These are phyloP conservation scores for Euphorbia pulcherrima DNA, from an alignment of 345 rosid genomes.

Conservation along the genomic window DNA sequence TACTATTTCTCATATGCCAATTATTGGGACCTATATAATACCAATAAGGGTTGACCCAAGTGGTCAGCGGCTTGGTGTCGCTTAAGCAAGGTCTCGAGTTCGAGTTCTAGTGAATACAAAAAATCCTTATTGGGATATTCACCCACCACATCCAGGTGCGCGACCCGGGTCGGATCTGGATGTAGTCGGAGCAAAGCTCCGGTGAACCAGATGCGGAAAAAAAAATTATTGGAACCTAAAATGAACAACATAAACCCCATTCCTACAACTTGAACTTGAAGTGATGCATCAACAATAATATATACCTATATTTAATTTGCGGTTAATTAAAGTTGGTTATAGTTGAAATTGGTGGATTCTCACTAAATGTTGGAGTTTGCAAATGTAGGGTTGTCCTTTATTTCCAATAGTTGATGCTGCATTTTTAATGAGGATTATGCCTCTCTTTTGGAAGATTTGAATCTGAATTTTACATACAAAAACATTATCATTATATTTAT, in stretches of 20 bases:
- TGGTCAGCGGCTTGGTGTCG: too few relatives aligned
- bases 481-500: constrained; percentile 3
- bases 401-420: neutral
- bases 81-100: too few relatives aligned
- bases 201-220: too few relatives aligned
- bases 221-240: too few relatives aligned
- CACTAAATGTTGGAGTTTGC: constrained; percentile 11
- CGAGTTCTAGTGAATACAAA: too few relatives aligned
- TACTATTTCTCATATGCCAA: too few relatives aligned
- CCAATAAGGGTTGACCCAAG: too few relatives aligned
- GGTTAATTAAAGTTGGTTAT: neutral
- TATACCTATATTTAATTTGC: neutral
- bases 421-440: constrained; percentile 19
- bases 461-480: neutral
- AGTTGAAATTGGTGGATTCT: constrained; percentile 3
- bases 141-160: too few relatives aligned
- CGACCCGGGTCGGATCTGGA: too few relatives aligned
- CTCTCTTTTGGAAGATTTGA: constrained; percentile 33
- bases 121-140: too few relatives aligned
- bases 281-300: neutral
- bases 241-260: neutral
- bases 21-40: too few relatives aligned
- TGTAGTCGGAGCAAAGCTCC: too few relatives aligned
- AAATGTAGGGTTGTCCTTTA: constrained; percentile 15
- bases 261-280: neutral